These are phyloP conservation scores for Fusarium sublunatum DNA, from an alignment of 2,329 filamentous ascomycete genomes.

Conservation along the genomic window DNA sequence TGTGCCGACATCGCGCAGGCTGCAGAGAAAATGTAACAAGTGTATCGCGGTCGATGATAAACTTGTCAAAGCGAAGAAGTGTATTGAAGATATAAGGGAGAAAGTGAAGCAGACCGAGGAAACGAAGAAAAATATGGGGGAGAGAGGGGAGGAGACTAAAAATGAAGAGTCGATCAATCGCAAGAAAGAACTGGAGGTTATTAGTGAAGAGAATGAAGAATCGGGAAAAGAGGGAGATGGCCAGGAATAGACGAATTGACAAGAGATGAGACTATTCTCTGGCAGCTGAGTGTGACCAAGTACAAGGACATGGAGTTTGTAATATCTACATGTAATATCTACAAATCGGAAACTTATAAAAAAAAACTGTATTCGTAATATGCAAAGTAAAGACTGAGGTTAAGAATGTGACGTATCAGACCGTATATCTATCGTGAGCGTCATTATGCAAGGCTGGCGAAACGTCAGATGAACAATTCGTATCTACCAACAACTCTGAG, in stretches of 20 bases:
- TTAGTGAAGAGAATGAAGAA: conserved; percentile 19
- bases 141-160: background rate
- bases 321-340: too few relatives aligned
- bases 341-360: too few relatives aligned
- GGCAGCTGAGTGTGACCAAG: too few relatives aligned
- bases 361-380: too few relatives aligned
- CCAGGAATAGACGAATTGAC: background rate
- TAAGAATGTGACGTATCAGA: background rate
- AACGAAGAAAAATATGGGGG: background rate
- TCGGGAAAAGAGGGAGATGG: background rate
- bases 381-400: background rate
- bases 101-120: conserved; percentile 12
- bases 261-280: background rate
- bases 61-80: conserved; percentile 22
- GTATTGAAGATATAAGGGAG: conserved; percentile 19
- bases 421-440: background rate
- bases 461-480: background rate
- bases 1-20: conserved; percentile 34
- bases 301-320: too few relatives aligned
- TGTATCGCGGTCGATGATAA: conserved; percentile 40
- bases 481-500: background rate
- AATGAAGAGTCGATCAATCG: background rate
- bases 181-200: conserved; percentile 4
- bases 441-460: background rate
- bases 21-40: conserved; percentile 40